Base-by-base conservation (phyloP, 306 rosid species). In the Lagenaria siceraria region DNA sequence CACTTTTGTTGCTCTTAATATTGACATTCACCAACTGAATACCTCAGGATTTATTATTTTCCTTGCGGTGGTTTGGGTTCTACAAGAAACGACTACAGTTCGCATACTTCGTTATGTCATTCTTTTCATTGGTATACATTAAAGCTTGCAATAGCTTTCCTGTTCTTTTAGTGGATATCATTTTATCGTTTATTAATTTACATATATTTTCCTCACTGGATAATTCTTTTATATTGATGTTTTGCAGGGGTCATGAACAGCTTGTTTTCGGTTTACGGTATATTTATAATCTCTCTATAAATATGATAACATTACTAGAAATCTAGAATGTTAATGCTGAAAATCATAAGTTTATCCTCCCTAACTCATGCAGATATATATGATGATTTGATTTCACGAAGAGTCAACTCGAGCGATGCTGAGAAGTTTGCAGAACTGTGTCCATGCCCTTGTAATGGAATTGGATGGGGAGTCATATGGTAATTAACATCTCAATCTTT, bases 221-320 rank as follows among this genome's bases (percentile, higher is more conserved):
- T 62, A 29, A 53, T 61, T 78, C 86, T 84, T 59, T 53, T 75
- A 58, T 77, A 77, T 82, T 82, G 42, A 69, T 13, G 49, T 31
- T 10, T 86, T 86, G 83, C 91, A 94, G 98, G 98, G 79, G 98
- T 94, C 82, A 94, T 94, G 98, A 94, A 94, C 90, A 91, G 98
- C 80, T 87, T 94, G 88, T 94, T 94, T 83, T 94, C 98, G 27
- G 97, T 94, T 72, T 94, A 94, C 25, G 97, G 98, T 94, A 90
- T 68, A 17, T 89, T 78, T 63, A n/a, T 43, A 19, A 65, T 54
- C 77, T 79, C n/a, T 75, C 78, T 65, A 56, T 13, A 14, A 2
- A 56, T 56, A 14, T 27, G 19, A 19, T 10, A 19, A 10, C 4
- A 11, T 38, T 7, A 22, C 54, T 55, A 12, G 5, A n/a, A 42